phyloP scores from a whole-genome alignment of 257 asterid genomes.

The Capsicum rhomboideum region DNA sequence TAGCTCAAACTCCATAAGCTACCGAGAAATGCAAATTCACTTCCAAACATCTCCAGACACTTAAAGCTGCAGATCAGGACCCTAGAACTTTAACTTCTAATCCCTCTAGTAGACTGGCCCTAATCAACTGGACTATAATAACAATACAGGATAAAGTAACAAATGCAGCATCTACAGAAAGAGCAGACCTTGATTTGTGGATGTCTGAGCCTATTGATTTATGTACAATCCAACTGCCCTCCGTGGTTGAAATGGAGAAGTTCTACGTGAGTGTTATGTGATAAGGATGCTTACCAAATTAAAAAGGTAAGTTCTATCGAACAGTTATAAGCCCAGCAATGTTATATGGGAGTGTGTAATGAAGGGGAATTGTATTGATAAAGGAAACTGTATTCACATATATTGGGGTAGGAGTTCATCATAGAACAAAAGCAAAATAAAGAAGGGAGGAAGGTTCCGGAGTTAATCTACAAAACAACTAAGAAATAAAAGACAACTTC shows the following conservation, averaged over 20 bases:
- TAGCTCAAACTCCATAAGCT: neutral
- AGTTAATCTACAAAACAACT: too few species aligned
- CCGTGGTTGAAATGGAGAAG: neutral
- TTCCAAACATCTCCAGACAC: neutral
- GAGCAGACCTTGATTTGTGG: neutral
- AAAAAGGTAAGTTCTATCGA: neutral
- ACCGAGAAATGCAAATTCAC: neutral
- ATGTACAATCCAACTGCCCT: neutral
- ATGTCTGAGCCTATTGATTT: neutral
- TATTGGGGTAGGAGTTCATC: too few species aligned
- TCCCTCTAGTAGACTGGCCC: neutral
- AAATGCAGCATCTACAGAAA: neutral
- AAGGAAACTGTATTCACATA: too few species aligned
- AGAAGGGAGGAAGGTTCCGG: too few species aligned
- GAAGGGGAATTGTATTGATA: too few species aligned
- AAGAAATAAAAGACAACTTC: too few species aligned
- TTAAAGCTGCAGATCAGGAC: neutral
- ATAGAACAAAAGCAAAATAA: too few species aligned
- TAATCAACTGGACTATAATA: neutral
- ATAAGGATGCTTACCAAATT: neutral
- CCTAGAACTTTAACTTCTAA: neutral
- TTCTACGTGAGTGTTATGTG: neutral
- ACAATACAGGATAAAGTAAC: neutral
- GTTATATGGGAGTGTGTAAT: neutral
- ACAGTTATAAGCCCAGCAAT: neutral